Conservation (phyloP, 1,284 basidiomycete genomes). For the Puccinia horiana region DNA sequence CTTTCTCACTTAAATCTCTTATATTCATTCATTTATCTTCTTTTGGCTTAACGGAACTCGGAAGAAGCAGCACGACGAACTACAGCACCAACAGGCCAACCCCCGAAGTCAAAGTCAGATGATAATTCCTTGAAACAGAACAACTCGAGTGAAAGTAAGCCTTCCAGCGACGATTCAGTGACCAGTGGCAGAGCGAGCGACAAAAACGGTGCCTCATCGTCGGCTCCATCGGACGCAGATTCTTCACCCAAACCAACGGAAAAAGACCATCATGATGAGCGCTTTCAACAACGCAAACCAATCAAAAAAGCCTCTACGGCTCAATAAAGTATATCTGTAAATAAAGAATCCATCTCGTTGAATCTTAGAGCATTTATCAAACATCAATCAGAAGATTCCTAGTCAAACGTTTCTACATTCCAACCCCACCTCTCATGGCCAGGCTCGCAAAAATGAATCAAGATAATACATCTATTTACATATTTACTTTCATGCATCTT, state of each 20-base stretch:
- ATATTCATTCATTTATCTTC: background rate
- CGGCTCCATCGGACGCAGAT: background rate
- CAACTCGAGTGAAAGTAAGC: background rate
- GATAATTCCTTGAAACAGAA: background rate
- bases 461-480: no score
- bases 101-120: background rate
- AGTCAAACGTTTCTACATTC: no score
- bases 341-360: background rate
- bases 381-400: no score
- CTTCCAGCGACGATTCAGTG: background rate
- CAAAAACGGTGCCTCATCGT: background rate
- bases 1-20: background rate
- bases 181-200: background rate
- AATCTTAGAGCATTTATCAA: no score
- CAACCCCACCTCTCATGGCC: no score
- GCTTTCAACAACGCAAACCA: background rate
- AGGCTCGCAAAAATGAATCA: no score
- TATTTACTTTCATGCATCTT: no score
- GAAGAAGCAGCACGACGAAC: background rate
- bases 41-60: background rate
- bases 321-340: background rate
- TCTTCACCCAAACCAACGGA: background rate
- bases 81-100: background rate
- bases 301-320: background rate
- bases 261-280: background rate